Percentiles rank a stretch among this genome's conserved stretches.
phyloP scores from a whole-genome alignment of 768 basidiomycete species.

The Lyophyllum semitale region DNA sequence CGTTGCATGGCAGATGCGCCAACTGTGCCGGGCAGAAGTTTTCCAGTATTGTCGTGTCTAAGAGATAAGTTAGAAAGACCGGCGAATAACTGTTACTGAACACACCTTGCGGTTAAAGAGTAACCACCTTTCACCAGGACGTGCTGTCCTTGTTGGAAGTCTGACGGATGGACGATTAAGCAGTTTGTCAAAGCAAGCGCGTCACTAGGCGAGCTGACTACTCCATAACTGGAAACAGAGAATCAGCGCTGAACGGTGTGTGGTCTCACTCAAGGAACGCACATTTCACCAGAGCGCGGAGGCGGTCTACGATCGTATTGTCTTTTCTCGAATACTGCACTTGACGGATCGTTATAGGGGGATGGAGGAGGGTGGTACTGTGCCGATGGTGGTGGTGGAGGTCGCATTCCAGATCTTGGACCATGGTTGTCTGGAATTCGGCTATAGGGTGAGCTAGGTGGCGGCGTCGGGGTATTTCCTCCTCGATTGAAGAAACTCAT shows the following conservation, averaged over 20 bases:
- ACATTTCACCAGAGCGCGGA: constrained; percentile 32
- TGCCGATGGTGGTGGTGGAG: constrained; percentile 39
- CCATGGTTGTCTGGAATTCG: constrained; percentile 38
- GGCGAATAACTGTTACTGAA: not conserved
- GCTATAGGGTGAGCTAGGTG: constrained; percentile 42
- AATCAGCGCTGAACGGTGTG: constrained; percentile 8
- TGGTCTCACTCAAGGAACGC: not conserved
- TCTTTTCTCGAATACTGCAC: constrained; percentile 51
- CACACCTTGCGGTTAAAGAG: constrained; percentile 74
- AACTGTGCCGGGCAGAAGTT: constrained; percentile 65
- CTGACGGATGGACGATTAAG: constrained; percentile 74
- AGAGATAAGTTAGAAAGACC: not conserved
- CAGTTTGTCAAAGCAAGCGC: constrained; percentile 79
- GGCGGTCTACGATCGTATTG: constrained; percentile 42
- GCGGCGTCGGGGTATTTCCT: constrained; percentile 36
- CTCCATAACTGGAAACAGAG: constrained; percentile 43
- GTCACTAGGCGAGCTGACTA: constrained; percentile 64
- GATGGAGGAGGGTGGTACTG: constrained; percentile 39
- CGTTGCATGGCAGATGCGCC: constrained; percentile 81
- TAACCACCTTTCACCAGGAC: constrained; percentile 74
- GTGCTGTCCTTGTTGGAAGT: constrained; percentile 75
- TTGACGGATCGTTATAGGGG: constrained; percentile 56
- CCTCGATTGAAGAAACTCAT: constrained; percentile 55
- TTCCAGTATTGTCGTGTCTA: constrained; percentile 81
- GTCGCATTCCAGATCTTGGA: constrained; percentile 35